Conservation (phyloP, 1,284 basidiomycete genomes). For the Caloboletus inedulis region DNA sequence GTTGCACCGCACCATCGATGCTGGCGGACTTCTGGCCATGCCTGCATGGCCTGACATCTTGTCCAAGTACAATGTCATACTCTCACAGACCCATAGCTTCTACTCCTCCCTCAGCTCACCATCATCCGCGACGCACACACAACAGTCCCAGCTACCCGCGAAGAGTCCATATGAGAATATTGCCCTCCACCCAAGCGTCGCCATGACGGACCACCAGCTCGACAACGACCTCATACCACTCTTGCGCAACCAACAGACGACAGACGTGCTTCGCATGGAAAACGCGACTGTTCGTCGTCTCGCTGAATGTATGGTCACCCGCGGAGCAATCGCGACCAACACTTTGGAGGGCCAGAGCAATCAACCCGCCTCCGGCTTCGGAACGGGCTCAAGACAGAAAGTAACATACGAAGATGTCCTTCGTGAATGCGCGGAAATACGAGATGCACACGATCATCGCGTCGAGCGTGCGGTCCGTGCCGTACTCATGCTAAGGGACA, state of each 20-base stretch:
- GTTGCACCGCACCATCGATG: conserved; percentile 61
- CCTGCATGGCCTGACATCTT: conserved; percentile 79
- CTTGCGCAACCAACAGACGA: conserved; percentile 72
- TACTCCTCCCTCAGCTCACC: conserved; percentile 53
- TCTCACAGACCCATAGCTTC: conserved; percentile 75
- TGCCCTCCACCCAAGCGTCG: conserved; percentile 57
- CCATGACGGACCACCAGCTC: conserved; percentile 60
- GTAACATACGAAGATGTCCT: conserved; percentile 48
- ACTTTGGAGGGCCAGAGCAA: conserved; percentile 24
- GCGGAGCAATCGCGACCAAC: conserved; percentile 56
- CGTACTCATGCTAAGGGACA: conserved; percentile 68
- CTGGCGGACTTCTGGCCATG: conserved; percentile 51
- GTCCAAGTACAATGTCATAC: conserved; percentile 75
- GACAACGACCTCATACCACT: conserved; percentile 70
- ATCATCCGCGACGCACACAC: conserved; percentile 27
- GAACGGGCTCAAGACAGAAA: conserved; percentile 18
- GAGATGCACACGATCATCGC: conserved; percentile 63
- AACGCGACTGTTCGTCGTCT: conserved; percentile 66
- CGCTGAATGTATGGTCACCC: conserved; percentile 60
- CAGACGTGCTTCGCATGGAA: conserved; percentile 65
- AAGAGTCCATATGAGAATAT: conserved; percentile 58
- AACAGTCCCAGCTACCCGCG: conserved; percentile 14
- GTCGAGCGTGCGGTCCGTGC: conserved; percentile 70
- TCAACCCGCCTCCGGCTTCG: conserved; percentile 9
- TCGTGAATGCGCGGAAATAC: conserved; percentile 61